phyloP scores from a whole-genome alignment of 371 early-diverging fungal genomes.

The Actinomortierella ambigua region DNA sequence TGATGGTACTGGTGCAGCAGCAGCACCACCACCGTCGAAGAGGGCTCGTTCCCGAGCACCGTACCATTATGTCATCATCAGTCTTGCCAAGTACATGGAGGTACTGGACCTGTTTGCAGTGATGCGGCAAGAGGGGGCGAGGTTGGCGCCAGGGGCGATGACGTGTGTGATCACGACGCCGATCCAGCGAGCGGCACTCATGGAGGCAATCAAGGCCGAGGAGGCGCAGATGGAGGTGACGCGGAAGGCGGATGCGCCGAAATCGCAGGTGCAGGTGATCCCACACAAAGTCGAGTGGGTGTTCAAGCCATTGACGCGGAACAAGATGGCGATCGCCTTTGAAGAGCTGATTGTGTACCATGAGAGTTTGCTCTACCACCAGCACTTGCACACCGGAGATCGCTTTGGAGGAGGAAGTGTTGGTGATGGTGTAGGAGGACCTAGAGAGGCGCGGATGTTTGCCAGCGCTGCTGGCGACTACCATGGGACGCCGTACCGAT shows the following conservation, averaged over 20 bases:
- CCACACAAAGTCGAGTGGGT: conserved; percentile 59
- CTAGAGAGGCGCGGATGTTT: too few relatives aligned
- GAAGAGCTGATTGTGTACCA: conserved; percentile 47
- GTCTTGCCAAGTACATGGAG: conserved; percentile 53
- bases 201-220: conserved; percentile 52
- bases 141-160: conserved; percentile 50
- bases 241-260: not conserved
- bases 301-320: conserved; percentile 63
- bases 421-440: too few relatives aligned
- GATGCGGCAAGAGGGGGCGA: conserved; percentile 44
- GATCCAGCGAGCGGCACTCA: conserved; percentile 60
- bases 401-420: too few relatives aligned
- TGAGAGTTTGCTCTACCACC: not conserved
- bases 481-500: too few relatives aligned
- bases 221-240: conserved; percentile 28
- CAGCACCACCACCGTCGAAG: too few relatives aligned
- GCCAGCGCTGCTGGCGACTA: too few relatives aligned
- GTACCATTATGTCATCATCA: conserved; percentile 60
- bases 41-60: conserved; percentile 11
- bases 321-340: conserved; percentile 60
- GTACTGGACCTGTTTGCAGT: conserved; percentile 52
- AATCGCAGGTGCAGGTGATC: conserved; percentile 15
- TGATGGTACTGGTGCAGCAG: too few relatives aligned
- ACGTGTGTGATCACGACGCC: conserved; percentile 63
- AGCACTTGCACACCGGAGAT: too few relatives aligned